Evolutionary conservation across 495 filamentous ascomycete species (phyloP).

Genomic region (Jackrogersella multiformis): DNA sequence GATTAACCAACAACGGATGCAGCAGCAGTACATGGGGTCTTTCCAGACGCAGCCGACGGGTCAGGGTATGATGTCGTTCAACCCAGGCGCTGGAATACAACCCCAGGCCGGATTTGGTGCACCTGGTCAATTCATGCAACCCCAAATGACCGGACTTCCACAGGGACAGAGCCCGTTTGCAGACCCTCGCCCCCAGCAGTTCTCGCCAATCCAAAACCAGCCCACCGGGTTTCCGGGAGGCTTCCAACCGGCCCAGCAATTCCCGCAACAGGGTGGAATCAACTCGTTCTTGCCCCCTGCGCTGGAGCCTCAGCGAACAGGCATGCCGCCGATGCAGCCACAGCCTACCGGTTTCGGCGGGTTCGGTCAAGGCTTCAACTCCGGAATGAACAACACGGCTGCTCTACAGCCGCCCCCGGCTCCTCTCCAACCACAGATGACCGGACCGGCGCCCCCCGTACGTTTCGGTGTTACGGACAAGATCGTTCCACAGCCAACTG

Average conservation of each 20-base stretch:
- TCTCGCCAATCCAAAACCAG: constrained; percentile 69
- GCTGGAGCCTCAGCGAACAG: constrained; percentile 64
- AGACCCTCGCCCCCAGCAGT: constrained; percentile 65
- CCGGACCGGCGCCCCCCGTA: constrained; percentile 89
- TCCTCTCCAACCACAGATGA: constrained; percentile 84
- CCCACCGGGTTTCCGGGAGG: constrained; percentile 73
- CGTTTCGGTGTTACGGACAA: constrained; percentile 89
- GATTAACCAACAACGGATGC: constrained; percentile 71
- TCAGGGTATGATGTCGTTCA: constrained; percentile 52
- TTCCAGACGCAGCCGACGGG: constrained; percentile 56
- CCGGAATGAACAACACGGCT: constrained; percentile 55
- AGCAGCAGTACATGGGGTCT: constrained; percentile 60
- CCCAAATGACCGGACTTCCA: constrained; percentile 52
- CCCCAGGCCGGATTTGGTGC: constrained; percentile 68
- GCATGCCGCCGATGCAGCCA: constrained; percentile 53
- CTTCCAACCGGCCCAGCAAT: constrained; percentile 54
- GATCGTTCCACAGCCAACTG: constrained; percentile 87
- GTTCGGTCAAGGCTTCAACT: constrained; percentile 54
- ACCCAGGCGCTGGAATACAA: constrained; percentile 51
- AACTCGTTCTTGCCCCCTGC: constrained; percentile 67
- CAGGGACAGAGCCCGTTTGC: constrained; percentile 55
- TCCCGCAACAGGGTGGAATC: constrained; percentile 58
- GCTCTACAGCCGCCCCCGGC: constrained; percentile 57
- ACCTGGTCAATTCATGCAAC: constrained; percentile 60
- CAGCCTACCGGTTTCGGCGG: constrained; percentile 68